These are phyloP conservation scores for Cadophora malorum DNA, from an alignment of 2,329 filamentous ascomycete species.

Conservation along the genomic window DNA sequence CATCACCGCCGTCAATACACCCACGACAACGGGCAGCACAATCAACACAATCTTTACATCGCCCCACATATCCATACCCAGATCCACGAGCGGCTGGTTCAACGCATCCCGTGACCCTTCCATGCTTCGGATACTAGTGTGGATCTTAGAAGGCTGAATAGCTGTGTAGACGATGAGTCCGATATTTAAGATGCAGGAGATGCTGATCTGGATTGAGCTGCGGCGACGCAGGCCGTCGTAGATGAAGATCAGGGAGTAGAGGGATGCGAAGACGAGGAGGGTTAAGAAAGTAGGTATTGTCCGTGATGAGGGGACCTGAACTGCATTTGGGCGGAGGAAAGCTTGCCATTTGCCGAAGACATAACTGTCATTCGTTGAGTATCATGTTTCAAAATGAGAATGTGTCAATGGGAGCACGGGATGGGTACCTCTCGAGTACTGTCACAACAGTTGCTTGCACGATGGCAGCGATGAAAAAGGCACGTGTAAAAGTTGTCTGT, in stretches of 20 bases:
- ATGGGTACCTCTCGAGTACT: slow-evolving; percentile 7
- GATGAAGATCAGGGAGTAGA: slow-evolving; percentile 12
- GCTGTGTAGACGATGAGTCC: slow-evolving; percentile 14
- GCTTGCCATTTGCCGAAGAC: slow-evolving; percentile 11
- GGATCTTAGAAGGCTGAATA: slow-evolving; percentile 7
- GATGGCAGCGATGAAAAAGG: slow-evolving; percentile 8
- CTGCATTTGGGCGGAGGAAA: slow-evolving; percentile 7
- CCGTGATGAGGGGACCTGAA: slow-evolving; percentile 1
- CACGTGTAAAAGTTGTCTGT: slow-evolving; percentile 9
- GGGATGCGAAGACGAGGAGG: slow-evolving; percentile 14
- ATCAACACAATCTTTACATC: slow-evolving; percentile 8
- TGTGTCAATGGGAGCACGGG: neutral
- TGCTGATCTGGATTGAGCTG: slow-evolving; percentile 5
- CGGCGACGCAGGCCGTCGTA: slow-evolving; percentile 13
- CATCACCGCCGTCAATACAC: neutral
- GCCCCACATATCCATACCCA: slow-evolving; percentile 18
- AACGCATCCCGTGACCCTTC: neutral
- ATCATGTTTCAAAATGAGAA: neutral
- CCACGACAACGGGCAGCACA: neutral
- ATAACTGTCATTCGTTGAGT: neutral
- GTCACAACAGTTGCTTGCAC: slow-evolving; percentile 15
- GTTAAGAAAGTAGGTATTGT: slow-evolving; percentile 3
- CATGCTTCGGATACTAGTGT: neutral
- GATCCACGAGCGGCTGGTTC: neutral
- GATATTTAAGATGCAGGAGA: neutral